Conservation (phyloP, 2,329 filamentous ascomycete genomes). For the Pseudocercospora macadamiae region DNA sequence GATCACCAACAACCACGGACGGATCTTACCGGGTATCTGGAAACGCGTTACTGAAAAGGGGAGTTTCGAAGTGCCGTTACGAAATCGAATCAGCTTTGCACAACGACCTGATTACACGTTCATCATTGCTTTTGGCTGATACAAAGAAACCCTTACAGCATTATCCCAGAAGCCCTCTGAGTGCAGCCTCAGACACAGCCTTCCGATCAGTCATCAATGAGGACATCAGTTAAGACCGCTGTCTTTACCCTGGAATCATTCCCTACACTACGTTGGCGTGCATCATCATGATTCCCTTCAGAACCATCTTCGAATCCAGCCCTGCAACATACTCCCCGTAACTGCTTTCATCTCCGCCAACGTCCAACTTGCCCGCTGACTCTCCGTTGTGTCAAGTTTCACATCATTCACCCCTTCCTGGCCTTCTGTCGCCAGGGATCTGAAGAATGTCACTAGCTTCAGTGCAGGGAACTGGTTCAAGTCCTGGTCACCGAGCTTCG, state of each 20-base stretch:
- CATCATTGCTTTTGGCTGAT: no score
- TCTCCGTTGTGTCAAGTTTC: conserved; percentile 33
- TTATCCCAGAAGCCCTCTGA: no score
- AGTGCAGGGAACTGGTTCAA: conserved; percentile 25
- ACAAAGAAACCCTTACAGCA: no score
- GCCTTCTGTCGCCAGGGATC: conserved; percentile 12
- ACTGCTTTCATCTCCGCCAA: conserved; percentile 31
- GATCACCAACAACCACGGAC: not conserved
- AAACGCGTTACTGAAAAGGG: not conserved
- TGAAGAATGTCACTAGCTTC: conserved; percentile 32
- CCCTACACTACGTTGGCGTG: no score
- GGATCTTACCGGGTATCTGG: not conserved
- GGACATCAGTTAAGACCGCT: no score
- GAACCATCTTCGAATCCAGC: conserved; percentile 27
- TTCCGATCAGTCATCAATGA: no score
- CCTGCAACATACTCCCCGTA: conserved; percentile 21
- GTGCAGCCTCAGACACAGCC: no score
- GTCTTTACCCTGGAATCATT: no score
- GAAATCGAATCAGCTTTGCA: not conserved
- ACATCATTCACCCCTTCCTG: conserved; percentile 17
- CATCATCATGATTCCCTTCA: no score
- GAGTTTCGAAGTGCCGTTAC: not conserved
- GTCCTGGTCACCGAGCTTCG: conserved; percentile 22
- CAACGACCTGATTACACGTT: not conserved
- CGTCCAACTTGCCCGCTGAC: conserved; percentile 32